Base-by-base conservation (phyloP, 495 filamentous ascomycete genomes). In the Glarea lozoyensis region DNA sequence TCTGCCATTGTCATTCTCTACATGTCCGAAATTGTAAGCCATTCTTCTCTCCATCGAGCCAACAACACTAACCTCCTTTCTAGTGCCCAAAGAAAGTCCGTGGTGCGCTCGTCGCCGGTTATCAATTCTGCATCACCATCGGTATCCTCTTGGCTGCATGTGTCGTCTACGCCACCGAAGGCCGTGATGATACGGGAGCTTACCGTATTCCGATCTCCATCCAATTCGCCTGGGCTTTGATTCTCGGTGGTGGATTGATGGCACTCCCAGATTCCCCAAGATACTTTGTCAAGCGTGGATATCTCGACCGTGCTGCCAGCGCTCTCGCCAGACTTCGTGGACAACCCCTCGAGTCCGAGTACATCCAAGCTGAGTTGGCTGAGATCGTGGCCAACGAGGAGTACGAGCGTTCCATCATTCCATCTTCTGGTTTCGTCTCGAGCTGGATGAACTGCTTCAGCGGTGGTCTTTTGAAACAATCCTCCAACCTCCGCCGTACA, bases 231-330 rank as follows among this genome's bases (percentile, higher is more conserved):
- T 85, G 79, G 79, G 78, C 79, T 33, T 32, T 81, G 5, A 71
- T 84, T 48, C 68, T 85, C n/a, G 76, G 61, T 24, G 39, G 41
- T 19, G 87, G 87, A 24, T 80, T 92, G 69, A 57, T 80, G 25
- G 32, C 88, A 12, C 77, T 94, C 13, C 87, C 87, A 1, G 87
- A 94, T 54, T 88, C 86, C 7, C 87, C 87, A 2, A 78, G 87
- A 18, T 94, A 71, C 63, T 67, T 81, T 43, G 83, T 92, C 68
- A 89, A 86, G 69, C 66, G 74, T 22, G 81, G 76, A 18, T 62
- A 74, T 27, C 63, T 77, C 42, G 78, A 87, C 16, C 65, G 68
- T 36, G 87, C 87, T 18, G 70, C 72, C 11, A 71, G 63, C 31
- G 58, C 83, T 2, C 81, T 94, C 17, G 63, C 73, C 20, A 67